Percentiles rank a stretch among this genome's conserved stretches.
Conservation (phyloP, 1,139 yeast species). For the Sugiyamaella grinbergsii region DNA sequence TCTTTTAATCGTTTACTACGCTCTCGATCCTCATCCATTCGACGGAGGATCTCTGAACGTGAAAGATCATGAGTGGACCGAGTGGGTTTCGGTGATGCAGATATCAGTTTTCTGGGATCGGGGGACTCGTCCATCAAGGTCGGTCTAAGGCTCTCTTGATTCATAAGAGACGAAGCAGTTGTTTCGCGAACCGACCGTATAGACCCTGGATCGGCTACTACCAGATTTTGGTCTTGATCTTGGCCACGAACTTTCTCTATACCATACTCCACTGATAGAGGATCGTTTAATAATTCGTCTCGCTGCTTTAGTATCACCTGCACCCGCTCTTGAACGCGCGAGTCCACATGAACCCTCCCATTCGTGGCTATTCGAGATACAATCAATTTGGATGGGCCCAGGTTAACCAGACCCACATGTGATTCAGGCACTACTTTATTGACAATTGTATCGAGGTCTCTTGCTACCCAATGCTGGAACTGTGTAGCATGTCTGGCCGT, state of each 20-base stretch:
- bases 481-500: slow-evolving; percentile 34
- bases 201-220: no score
- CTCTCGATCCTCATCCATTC: slow-evolving; percentile 89
- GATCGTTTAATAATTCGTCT: neutral
- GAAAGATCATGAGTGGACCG: slow-evolving; percentile 23
- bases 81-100: slow-evolving; percentile 6
- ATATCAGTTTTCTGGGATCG: neutral
- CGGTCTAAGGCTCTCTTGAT: neutral
- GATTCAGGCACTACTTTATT: slow-evolving; percentile 55
- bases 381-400: slow-evolving; percentile 43
- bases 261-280: neutral
- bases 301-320: neutral
- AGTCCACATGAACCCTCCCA: slow-evolving; percentile 16
- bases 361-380: slow-evolving; percentile 31
- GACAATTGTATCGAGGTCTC: slow-evolving; percentile 55
- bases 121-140: neutral
- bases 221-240: neutral
- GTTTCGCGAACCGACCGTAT: no score
- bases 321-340: neutral
- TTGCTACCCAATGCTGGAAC: slow-evolving; percentile 38
- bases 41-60: slow-evolving; percentile 58
- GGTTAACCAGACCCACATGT: slow-evolving; percentile 51
- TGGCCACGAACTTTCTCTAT: neutral
- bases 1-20: slow-evolving; percentile 79
- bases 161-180: neutral